Conservation (phyloP, 208 protist species). For the Trypanosoma caninum region DNA sequence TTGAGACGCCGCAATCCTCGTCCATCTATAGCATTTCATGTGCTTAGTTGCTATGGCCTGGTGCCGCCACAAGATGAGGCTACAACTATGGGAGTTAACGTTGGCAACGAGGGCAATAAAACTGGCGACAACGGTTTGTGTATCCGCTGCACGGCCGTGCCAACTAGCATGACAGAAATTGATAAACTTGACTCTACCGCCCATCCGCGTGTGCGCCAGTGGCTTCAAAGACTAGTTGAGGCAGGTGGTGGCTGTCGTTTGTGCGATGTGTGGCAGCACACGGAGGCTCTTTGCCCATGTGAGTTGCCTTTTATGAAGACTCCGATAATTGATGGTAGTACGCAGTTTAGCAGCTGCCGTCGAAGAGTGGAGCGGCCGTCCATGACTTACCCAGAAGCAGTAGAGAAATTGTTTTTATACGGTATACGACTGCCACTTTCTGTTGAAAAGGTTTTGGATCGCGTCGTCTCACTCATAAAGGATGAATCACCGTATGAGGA, state of each 20-base stretch:
- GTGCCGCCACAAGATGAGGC: not conserved
- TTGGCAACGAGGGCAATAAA: conserved; percentile 8
- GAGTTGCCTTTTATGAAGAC: conserved; percentile 55
- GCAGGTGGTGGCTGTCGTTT: conserved; percentile 52
- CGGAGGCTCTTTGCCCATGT: conserved; percentile 64
- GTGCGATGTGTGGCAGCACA: conserved; percentile 82
- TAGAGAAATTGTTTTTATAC: conserved; percentile 55
- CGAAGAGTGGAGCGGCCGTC: conserved; percentile 5
- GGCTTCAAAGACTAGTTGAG: conserved; percentile 53
- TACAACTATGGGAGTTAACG: conserved; percentile 2
- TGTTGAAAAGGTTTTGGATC: conserved; percentile 48
- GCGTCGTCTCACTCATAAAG: conserved; percentile 54
- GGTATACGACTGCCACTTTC: conserved; percentile 59
- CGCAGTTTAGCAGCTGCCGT: not conserved
- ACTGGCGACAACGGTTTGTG: conserved; percentile 24
- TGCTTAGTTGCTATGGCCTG: conserved; percentile 69
- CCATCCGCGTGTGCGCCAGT: conserved; percentile 61
- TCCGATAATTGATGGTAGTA: conserved; percentile 5
- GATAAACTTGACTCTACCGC: conserved; percentile 57
- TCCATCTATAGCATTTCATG: conserved; percentile 60
- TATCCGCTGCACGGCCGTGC: conserved; percentile 26
- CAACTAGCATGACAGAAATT: conserved; percentile 42
- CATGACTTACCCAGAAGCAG: conserved; percentile 56
- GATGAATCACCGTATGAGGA: conserved; percentile 68
- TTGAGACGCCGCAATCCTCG: conserved; percentile 53